Evolutionary conservation across 1,284 basidiomycete genomes (phyloP).

Genomic region (Irpex sp.): DNA sequence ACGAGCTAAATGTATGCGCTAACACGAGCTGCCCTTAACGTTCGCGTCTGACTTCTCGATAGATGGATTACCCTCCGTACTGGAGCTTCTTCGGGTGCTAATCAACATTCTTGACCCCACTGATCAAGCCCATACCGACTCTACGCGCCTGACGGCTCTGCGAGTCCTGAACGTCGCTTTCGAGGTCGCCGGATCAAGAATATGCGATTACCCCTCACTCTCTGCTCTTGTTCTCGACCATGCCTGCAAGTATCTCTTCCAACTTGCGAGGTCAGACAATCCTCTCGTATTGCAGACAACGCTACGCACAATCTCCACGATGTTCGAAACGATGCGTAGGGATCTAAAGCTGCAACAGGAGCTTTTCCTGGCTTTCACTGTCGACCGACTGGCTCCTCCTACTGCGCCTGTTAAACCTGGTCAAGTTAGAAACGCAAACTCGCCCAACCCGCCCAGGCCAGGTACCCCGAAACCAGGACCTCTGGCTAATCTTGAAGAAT

Average conservation of each 20-base stretch:
- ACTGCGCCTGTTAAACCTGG: conserved; percentile 17
- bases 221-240: conserved; percentile 75
- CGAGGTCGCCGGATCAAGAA: conserved; percentile 74
- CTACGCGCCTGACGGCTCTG: conserved; percentile 87
- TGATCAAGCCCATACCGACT: conserved; percentile 93
- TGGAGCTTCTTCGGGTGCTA: conserved; percentile 91
- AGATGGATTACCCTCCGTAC: conserved; percentile 90
- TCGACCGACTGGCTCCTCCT: conserved; percentile 80
- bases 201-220: conserved; percentile 74
- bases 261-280: conserved; percentile 88
- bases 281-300: conserved; percentile 73
- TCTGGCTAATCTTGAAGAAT: conserved; percentile 38
- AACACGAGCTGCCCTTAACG: background rate
- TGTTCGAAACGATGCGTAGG: conserved; percentile 84
- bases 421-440: conserved; percentile 19
- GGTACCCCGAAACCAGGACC: conserved; percentile 42
- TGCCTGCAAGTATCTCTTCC: conserved; percentile 95
- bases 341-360: conserved; percentile 97
- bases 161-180: conserved; percentile 87
- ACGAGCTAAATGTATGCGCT: conserved; percentile 38
- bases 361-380: conserved; percentile 88
- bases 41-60: conserved; percentile 12
- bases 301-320: conserved; percentile 81
- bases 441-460: conserved; percentile 47
- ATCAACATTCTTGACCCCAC: conserved; percentile 94